Evolutionary conservation across 2,329 filamentous ascomycete species (phyloP).

Genomic region (Blumeria graminis): DNA sequence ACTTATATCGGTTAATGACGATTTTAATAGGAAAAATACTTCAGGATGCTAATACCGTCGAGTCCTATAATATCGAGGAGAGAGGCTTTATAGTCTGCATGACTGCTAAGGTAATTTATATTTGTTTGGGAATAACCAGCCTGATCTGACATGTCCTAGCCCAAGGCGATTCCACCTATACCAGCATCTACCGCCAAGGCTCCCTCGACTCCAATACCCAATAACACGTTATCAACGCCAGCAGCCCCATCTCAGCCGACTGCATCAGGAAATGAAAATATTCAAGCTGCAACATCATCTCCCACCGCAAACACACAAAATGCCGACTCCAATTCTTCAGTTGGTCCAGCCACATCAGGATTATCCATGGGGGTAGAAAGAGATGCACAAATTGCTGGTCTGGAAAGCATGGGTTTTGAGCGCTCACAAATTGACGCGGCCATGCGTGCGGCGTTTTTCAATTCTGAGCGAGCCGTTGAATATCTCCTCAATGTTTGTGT

Average conservation of each 20-base stretch:
- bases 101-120: background rate
- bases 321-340: conserved; percentile 23
- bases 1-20: background rate
- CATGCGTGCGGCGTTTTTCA: conserved; percentile 90
- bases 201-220: conserved; percentile 39
- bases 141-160: conserved; percentile 24
- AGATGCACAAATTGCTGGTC: conserved; percentile 61
- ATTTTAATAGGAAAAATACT: conserved; percentile 72
- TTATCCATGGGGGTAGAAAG: conserved; percentile 68
- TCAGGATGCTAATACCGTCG: conserved; percentile 90
- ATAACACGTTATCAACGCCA: conserved; percentile 29
- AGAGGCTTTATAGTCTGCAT: conserved; percentile 85
- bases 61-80: conserved; percentile 95
- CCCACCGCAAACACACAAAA: conserved; percentile 20
- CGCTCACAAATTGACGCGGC: conserved; percentile 72
- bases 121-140: background rate
- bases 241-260: conserved; percentile 37
- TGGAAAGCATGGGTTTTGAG: conserved; percentile 95
- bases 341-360: conserved; percentile 52
- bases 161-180: conserved; percentile 35
- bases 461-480: conserved; percentile 90
- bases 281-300: conserved; percentile 23
- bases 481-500: conserved; percentile 62
- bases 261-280: conserved; percentile 17
- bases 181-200: conserved; percentile 31